These are phyloP conservation scores for Nymphaea thermarum DNA, from an alignment of 164 flowering plant genomes.

Conservation along the genomic window DNA sequence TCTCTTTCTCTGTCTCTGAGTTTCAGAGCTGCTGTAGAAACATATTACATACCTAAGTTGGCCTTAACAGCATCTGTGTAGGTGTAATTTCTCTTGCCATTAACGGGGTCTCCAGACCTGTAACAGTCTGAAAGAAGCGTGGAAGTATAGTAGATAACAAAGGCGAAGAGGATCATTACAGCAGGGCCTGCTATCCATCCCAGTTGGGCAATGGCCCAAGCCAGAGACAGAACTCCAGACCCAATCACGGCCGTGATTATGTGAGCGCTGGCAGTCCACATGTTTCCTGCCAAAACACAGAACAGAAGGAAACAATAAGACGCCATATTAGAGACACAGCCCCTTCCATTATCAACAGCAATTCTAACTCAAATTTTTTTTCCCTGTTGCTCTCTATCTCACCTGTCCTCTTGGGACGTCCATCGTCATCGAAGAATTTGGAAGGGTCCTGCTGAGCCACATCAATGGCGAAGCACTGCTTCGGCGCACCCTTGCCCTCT, in stretches of 20 bases:
- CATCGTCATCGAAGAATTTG: constrained; percentile 37
- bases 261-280: constrained; percentile 58
- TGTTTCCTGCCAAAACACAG: constrained; percentile 19
- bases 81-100: constrained; percentile 49
- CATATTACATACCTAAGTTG: constrained; percentile 26
- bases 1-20: neutral
- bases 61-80: constrained; percentile 51
- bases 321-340: neutral
- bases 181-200: constrained; percentile 65
- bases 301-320: neutral
- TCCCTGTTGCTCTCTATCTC: neutral
- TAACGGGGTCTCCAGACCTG: constrained; percentile 31
- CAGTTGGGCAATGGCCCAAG: constrained; percentile 55
- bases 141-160: constrained; percentile 39
- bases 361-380: too few relatives aligned
- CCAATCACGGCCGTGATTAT: constrained; percentile 62
- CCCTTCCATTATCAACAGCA: neutral
- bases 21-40: neutral
- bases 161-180: constrained; percentile 39
- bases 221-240: constrained; percentile 50
- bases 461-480: constrained; percentile 12
- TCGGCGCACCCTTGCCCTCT: neutral
- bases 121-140: constrained; percentile 43
- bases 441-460: constrained; percentile 14
- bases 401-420: constrained; percentile 36